Percentiles rank a stretch among this genome's conserved stretches.
phyloP scores from a whole-genome alignment of 1,284 basidiomycete species.

The Volvariella volvacea region DNA sequence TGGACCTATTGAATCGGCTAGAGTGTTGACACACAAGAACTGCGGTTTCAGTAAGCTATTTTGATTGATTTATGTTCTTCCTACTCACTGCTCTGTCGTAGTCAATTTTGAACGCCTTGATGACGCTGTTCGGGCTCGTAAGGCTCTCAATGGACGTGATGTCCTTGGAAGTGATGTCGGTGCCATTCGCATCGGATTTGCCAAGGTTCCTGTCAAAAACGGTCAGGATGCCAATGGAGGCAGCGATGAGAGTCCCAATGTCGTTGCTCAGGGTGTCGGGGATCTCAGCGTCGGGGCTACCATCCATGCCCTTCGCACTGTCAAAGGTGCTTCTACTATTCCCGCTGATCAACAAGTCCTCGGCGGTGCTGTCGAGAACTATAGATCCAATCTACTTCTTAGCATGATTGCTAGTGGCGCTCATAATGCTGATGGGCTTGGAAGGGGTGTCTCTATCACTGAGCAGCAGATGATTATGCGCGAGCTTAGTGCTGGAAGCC shows the following conservation, averaged over 20 bases:
- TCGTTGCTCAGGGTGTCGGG: constrained; percentile 71
- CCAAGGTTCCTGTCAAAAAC: constrained; percentile 89
- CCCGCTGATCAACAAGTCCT: constrained; percentile 89
- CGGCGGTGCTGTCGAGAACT: constrained; percentile 88
- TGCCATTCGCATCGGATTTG: constrained; percentile 93
- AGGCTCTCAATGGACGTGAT: constrained; percentile 91
- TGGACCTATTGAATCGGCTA: constrained; percentile 93
- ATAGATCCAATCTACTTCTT: constrained; percentile 83
- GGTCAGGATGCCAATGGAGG: constrained; percentile 58
- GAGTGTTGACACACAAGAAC: constrained; percentile 95
- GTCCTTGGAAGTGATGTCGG: constrained; percentile 94
- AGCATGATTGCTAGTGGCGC: constrained; percentile 86
- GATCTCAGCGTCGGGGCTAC: constrained; percentile 79
- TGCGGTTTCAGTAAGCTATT: constrained; percentile 79
- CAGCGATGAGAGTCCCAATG: constrained; percentile 53
- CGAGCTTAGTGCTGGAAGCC: constrained; percentile 75
- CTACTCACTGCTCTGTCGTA: constrained; percentile 18
- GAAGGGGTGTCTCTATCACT: constrained; percentile 64
- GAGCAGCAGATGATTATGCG: constrained; percentile 96
- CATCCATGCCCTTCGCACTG: constrained; percentile 76
- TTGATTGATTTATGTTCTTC: constrained; percentile 4
- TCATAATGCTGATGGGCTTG: constrained; percentile 55
- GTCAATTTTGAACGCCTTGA: constrained; percentile 98
- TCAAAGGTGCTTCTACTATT: constrained; percentile 83
- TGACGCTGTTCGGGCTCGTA: constrained; percentile 91